Evolutionary conservation across 352 stramenopile species (phyloP).

Genomic region (Thalassiosira livingstoniorum): DNA sequence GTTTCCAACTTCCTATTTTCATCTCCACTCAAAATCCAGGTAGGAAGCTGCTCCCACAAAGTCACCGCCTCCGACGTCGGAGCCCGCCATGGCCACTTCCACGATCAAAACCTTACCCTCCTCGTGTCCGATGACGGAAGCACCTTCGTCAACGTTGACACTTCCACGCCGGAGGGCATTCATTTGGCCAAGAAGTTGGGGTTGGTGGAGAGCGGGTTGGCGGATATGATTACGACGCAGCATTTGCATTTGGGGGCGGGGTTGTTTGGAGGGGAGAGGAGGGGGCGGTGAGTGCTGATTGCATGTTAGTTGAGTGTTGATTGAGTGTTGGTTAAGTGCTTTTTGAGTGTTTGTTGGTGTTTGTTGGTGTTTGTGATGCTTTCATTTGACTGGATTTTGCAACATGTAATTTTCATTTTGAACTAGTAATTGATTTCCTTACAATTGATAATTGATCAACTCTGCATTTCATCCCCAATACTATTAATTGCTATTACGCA

Average conservation of each 20-base stretch:
- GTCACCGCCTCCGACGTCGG: slow-evolving; percentile 19
- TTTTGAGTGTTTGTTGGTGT: not conserved
- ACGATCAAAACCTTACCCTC: slow-evolving; percentile 20
- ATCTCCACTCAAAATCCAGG: too few species aligned
- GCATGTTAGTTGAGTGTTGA: not conserved
- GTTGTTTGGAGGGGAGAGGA: slow-evolving; percentile 26
- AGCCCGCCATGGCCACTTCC: slow-evolving; percentile 2
- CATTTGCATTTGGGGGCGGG: slow-evolving; percentile 36
- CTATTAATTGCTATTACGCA: not conserved
- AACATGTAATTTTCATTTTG: not conserved
- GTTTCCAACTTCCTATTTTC: not conserved
- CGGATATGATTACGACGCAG: slow-evolving; percentile 40
- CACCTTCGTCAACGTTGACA: slow-evolving; percentile 23
- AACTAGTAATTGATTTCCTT: not conserved
- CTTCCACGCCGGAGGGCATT: slow-evolving; percentile 22
- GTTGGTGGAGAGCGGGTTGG: slow-evolving; percentile 33
- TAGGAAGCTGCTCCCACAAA: slow-evolving; percentile 18
- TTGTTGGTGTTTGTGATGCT: not conserved
- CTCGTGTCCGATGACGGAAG: not conserved
- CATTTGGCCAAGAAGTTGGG: slow-evolving; percentile 13
- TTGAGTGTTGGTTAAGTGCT: not conserved
- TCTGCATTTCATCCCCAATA: not conserved
- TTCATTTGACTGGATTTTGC: not conserved
- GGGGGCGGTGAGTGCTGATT: slow-evolving; percentile 29
- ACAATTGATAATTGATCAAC: not conserved